Evolutionary conservation across 1,284 basidiomycete genomes (phyloP), one percentile per base, ranked within the genome.

Genomic region (Erythrobasidium hasegawianum): DNA sequence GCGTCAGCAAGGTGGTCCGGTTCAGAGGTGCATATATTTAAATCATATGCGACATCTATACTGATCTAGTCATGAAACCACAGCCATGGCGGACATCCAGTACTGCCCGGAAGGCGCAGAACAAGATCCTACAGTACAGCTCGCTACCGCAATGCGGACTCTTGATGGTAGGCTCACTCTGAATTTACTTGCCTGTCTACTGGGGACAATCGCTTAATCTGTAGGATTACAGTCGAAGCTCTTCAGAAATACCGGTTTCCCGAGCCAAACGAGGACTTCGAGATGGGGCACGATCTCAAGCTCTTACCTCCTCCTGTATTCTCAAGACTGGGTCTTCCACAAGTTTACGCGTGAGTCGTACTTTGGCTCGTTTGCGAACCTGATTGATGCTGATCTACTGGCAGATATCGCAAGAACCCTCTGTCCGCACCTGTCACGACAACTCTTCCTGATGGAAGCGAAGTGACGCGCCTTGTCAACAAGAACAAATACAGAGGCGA

Each of bases 11-110:
- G 78, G 91, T 91, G 0, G 87, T 87, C 41, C 83, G 95, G 47
- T 97, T 97, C 79, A 83, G 93, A 78, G 87, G 92, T 93, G 73
- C 11, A 56, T 24, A 9, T 14, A n/a, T n/a, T n/a, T n/a, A n/a
- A n/a, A n/a, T n/a, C n/a, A n/a, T n/a, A n/a, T n/a, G n/a, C n/a
- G n/a, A n/a, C n/a, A n/a, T n/a, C n/a, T n/a, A n/a, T n/a, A n/a
- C n/a, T n/a, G n/a, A n/a, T n/a, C n/a, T n/a, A n/a, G n/a, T n/a
- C n/a, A n/a, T n/a, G n/a, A n/a, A n/a, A n/a, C n/a, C n/a, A n/a
- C 60, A 96, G 92, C 86, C 68, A 90, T 95, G 88, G 89, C 86
- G 47, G 92, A 96, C 76, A 95, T 86, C 75, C 91, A 95, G 77
- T 95, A 85, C 77, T 83, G 86, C 62, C 89, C 90, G 1, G 81